Base-by-base conservation (phyloP, 2,329 filamentous ascomycete species). In the Hypomyces rosellus region DNA sequence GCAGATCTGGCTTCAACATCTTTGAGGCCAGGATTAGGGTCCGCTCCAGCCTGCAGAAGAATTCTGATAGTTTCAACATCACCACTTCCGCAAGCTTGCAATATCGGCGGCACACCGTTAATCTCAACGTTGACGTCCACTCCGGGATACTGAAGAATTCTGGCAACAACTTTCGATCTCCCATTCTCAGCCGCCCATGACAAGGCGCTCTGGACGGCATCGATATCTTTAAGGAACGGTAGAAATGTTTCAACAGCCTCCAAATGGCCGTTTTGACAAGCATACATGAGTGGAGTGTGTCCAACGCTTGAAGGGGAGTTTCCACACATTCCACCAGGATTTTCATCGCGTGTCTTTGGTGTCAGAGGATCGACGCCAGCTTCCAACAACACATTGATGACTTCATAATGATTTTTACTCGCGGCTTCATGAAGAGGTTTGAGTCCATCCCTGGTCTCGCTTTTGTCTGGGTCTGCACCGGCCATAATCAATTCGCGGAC, bases 361-460 rank as follows among this genome's bases (percentile, higher is more conserved):
- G 63, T 63, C 4, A 67, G 45, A 0, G 68, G 64, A 36, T 66
- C 53, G 1, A 68, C 65, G 11, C 69, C 70, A 18, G 67, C 66
- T 7, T 62, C 53, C 4, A 74, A 51, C 3, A 73, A 54, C 1
- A 59, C 48, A 14, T 48, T 52, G 4, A 68, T 58, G 30, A 61
- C 62, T 5, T 53, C 54, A 4, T 52, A 46, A 49, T 66, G 61
- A 36, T 69, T 69, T 8, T 54, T 58, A 4, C 5, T 51, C 3
- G 67, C 66, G 5, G 70, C 69, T 20, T 53, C 6, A 46, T 73
- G 66, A 1, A 74, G 51, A 5, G 71, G 65, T n/a, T 55, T 66
- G 1, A 57, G 40, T 1, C 70, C 69, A 15, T 49, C 2, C 6
- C 14, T 3, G 4, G 40, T 46, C 2, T 64, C 55, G 1, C 50